Conservation (phyloP, 805 yeast species). For the Alloascoidea africana region DNA sequence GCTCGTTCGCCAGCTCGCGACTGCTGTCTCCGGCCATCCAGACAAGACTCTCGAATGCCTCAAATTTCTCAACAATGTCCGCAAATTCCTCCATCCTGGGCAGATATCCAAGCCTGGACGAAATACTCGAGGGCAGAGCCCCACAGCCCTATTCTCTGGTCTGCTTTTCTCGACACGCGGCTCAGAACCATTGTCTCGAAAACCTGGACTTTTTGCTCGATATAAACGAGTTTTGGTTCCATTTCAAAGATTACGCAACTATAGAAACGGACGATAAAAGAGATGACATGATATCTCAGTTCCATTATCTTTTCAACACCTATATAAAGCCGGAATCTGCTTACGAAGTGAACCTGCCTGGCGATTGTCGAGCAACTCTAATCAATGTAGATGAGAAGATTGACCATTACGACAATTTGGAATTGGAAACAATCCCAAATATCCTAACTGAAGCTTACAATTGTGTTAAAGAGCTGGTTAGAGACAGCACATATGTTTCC, state of each 20-base stretch:
- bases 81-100: background rate
- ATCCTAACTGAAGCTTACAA: background rate
- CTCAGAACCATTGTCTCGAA: conserved; percentile 1
- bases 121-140: background rate
- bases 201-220: background rate
- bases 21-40: too few species aligned
- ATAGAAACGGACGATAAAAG: background rate
- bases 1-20: too few species aligned
- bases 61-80: too few species aligned
- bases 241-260: background rate
- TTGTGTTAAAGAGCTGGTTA: background rate
- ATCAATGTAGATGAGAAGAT: background rate
- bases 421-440: background rate
- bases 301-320: background rate
- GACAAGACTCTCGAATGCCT: too few species aligned
- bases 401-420: background rate
- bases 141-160: background rate
- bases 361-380: background rate
- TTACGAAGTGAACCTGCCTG: background rate
- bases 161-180: background rate
- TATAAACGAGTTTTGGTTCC: background rate
- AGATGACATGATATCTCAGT: background rate
- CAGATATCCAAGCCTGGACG: background rate
- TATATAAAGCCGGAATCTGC: background rate
- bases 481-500: background rate